phyloP scores from a whole-genome alignment of 495 filamentous ascomycete genomes.

The Hyaloscypha hepaticicola region DNA sequence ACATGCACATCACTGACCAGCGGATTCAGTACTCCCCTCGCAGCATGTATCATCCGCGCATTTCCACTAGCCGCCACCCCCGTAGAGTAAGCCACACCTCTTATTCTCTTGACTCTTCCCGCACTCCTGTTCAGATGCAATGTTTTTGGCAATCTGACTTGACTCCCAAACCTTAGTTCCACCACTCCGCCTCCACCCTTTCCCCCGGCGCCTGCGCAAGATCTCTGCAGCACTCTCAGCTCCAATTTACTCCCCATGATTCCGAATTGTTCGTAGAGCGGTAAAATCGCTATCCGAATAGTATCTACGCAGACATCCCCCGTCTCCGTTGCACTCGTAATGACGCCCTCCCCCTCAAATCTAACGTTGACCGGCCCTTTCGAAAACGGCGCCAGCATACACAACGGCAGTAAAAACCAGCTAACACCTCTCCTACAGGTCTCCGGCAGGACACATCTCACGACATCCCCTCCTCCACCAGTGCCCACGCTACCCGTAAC shows the following conservation, averaged over 20 bases:
- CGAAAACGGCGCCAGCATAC: constrained; percentile 88
- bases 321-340: constrained; percentile 74
- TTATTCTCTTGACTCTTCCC: constrained; percentile 81
- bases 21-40: constrained; percentile 82
- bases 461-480: constrained; percentile 59
- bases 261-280: constrained; percentile 85
- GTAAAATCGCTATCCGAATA: constrained; percentile 89
- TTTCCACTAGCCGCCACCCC: constrained; percentile 91
- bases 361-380: constrained; percentile 85
- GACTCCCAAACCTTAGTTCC: constrained; percentile 85
- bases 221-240: constrained; percentile 74
- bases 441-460: constrained; percentile 74
- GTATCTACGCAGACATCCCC: constrained; percentile 90
- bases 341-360: constrained; percentile 89
- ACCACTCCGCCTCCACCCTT: constrained; percentile 86
- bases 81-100: constrained; percentile 89
- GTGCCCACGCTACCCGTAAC: constrained; percentile 72
- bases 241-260: constrained; percentile 81
- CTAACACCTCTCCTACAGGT: constrained; percentile 77
- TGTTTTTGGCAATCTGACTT: constrained; percentile 90
- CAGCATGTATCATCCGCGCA: constrained; percentile 88
- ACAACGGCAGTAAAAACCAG: constrained; percentile 89
- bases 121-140: constrained; percentile 80
- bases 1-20: constrained; percentile 84
- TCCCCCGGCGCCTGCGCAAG: constrained; percentile 69